A percentile compares a stretch with the other conserved stretches of the same genome.
These are phyloP conservation scores for Bondarzewia mesenterica DNA, from an alignment of 1,284 basidiomycete genomes.

Conservation along the genomic window DNA sequence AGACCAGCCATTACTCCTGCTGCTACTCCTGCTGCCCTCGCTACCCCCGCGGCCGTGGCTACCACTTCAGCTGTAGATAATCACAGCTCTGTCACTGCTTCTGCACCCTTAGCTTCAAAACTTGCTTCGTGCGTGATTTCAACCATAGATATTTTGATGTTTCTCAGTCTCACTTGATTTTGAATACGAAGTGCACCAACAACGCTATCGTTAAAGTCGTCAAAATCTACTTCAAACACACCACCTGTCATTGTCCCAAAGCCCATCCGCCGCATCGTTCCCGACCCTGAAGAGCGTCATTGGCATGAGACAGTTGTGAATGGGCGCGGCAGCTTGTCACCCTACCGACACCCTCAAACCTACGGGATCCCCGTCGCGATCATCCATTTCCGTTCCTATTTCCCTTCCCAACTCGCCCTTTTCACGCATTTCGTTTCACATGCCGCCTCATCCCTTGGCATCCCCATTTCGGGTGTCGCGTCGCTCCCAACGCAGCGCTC, in stretches of 20 bases:
- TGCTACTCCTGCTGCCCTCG: too few species aligned
- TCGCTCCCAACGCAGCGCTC: slow-evolving; percentile 71
- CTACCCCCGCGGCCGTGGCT: too few species aligned
- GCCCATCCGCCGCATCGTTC: slow-evolving; percentile 4
- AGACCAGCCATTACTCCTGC: too few species aligned
- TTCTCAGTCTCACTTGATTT: too few species aligned
- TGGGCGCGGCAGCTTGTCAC: slow-evolving; percentile 46
- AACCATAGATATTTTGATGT: too few species aligned
- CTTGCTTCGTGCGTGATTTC: too few species aligned
- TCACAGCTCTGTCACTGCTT: too few species aligned
- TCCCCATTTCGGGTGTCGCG: slow-evolving; percentile 69
- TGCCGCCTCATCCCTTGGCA: slow-evolving; percentile 76
- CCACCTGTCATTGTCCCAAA: not conserved
- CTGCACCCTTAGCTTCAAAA: too few species aligned
- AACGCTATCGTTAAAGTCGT: not conserved
- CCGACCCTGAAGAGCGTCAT: slow-evolving; percentile 10
- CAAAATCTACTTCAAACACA: not conserved
- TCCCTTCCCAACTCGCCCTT: slow-evolving; percentile 62
- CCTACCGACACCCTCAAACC: slow-evolving; percentile 51
- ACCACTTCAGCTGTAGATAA: too few species aligned
- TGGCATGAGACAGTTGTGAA: slow-evolving; percentile 38
- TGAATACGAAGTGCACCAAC: too few species aligned
- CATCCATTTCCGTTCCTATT: slow-evolving; percentile 79
- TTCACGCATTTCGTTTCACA: slow-evolving; percentile 83
- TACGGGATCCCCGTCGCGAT: slow-evolving; percentile 77